These are phyloP conservation scores for Eimeria necatrix DNA, from an alignment of 169 alveolate genomes.

Conservation along the genomic window DNA sequence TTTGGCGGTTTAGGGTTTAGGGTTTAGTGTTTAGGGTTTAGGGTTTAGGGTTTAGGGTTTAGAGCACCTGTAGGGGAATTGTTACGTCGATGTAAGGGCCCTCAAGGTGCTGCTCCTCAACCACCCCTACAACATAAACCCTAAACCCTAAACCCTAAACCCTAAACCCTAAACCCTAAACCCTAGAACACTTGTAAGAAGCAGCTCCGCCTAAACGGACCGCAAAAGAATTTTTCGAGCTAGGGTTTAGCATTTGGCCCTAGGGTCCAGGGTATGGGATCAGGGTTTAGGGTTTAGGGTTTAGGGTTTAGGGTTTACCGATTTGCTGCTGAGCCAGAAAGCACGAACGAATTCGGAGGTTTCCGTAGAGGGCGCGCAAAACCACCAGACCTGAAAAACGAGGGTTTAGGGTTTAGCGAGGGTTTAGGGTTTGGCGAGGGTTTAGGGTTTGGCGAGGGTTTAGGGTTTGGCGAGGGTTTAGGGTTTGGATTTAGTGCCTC, in stretches of 20 bases:
- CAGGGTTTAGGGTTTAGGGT: no score
- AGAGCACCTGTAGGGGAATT: conserved; percentile 68
- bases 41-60: background rate
- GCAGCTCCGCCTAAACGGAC: no score
- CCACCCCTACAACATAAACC: conserved; percentile 1
- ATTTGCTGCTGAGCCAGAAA: background rate
- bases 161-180: background rate
- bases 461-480: no score
- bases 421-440: no score
- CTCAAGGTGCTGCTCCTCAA: conserved; percentile 43
- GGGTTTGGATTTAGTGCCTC: no score
- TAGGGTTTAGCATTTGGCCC: no score
- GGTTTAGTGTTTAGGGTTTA: background rate
- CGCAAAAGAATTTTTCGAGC: no score
- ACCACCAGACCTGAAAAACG: conserved; percentile 38
- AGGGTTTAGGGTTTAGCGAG: no score
- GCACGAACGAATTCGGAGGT: conserved; percentile 30
- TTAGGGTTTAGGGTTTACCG: no score
- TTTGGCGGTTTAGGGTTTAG: background rate
- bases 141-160: background rate
- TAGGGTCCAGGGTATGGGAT: no score
- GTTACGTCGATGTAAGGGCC: conserved; percentile 77
- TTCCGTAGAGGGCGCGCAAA: conserved; percentile 52
- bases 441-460: no score
- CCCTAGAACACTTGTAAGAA: background rate